Percentiles rank a stretch among this genome's conserved stretches.
phyloP scores from a whole-genome alignment of 768 basidiomycete species.

The Leccinum olivaceopallidum region DNA sequence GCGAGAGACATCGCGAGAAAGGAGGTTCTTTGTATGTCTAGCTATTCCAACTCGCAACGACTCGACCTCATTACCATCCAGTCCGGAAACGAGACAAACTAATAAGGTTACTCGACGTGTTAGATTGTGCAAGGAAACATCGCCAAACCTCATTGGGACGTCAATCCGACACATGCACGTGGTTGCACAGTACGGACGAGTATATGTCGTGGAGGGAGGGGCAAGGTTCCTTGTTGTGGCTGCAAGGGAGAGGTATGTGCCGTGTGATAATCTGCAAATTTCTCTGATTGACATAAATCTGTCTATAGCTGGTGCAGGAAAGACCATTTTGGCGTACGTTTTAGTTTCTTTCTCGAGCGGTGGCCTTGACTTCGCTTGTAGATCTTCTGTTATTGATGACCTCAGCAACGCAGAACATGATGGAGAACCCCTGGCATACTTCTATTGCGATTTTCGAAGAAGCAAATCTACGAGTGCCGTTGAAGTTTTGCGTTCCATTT shows the following conservation, averaged over 20 bases:
- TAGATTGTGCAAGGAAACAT: too few species aligned
- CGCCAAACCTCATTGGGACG: too few species aligned
- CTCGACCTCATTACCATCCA: neutral
- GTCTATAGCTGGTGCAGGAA: neutral
- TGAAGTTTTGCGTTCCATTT: conserved; percentile 20
- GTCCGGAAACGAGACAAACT: neutral
- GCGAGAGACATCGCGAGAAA: too few species aligned
- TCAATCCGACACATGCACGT: too few species aligned
- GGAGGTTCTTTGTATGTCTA: too few species aligned
- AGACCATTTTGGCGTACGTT: neutral
- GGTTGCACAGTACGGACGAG: too few species aligned
- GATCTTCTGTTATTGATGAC: neutral
- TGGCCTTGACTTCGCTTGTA: neutral
- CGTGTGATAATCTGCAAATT: neutral
- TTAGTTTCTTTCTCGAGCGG: too few species aligned
- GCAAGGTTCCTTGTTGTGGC: conserved; percentile 10
- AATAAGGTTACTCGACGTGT: too few species aligned
- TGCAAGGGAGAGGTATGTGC: conserved; percentile 17
- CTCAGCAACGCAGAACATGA: neutral
- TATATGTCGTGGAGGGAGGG: too few species aligned
- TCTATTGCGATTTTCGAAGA: conserved; percentile 27
- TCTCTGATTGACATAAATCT: neutral
- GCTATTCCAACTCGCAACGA: too few species aligned
- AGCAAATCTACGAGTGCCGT: conserved; percentile 8
- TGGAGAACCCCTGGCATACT: conserved; percentile 6